phyloP scores from a whole-genome alignment of 2,329 filamentous ascomycete species.

The Endoconidiophora laricicola region DNA sequence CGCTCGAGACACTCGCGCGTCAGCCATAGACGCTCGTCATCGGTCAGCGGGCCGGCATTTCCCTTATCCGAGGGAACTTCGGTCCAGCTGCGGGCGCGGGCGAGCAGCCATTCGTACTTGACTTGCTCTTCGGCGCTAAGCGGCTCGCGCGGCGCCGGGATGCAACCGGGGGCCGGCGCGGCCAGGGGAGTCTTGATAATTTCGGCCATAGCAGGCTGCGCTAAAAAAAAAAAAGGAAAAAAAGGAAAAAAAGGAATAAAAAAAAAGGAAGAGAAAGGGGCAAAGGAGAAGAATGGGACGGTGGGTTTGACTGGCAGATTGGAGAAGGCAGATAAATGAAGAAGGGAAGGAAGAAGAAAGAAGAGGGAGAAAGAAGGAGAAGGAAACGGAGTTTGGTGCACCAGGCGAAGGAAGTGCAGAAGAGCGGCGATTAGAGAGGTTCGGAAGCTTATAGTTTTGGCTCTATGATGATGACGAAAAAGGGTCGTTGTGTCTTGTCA shows the following conservation, averaged over 20 bases:
- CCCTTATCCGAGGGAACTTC: conserved; percentile 36
- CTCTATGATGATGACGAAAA: no score
- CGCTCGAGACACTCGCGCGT: conserved; percentile 83
- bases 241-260: not conserved
- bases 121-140: conserved; percentile 61
- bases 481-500: no score
- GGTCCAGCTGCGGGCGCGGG: conserved; percentile 37
- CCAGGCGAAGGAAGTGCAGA: not conserved
- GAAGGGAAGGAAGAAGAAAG: not conserved
- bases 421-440: no score
- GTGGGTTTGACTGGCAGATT: not conserved
- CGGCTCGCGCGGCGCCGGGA: conserved; percentile 36
- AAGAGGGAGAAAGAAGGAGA: not conserved
- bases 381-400: not conserved
- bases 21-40: conserved; percentile 74
- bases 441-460: no score
- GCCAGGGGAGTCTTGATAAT: conserved; percentile 38
- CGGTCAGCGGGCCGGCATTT: conserved; percentile 49
- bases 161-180: conserved; percentile 38
- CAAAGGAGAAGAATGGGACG: not conserved
- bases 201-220: conserved; percentile 7
- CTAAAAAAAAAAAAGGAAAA: not conserved
- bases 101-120: conserved; percentile 68
- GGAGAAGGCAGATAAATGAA: not conserved
- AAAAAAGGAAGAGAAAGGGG: not conserved